Conservation (phyloP, 176 grass and related monocot genomes). For the Tillandsia fasciculata region DNA sequence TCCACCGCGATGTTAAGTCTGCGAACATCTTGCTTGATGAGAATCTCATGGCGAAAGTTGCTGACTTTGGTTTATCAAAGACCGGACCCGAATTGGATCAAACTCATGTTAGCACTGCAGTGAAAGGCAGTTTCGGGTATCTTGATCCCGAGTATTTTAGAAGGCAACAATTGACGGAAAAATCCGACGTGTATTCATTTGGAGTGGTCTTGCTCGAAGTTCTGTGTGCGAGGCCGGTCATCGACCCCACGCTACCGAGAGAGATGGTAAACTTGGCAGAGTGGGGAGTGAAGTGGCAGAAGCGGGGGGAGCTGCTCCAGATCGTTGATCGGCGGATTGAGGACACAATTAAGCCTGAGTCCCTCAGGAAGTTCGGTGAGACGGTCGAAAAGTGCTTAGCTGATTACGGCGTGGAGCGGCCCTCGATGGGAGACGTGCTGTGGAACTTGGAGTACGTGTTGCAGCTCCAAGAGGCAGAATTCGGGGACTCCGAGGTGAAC, state of each 20-base stretch:
- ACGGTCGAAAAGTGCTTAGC: conserved; percentile 86
- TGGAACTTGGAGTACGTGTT: conserved; percentile 89
- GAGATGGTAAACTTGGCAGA: conserved; percentile 87
- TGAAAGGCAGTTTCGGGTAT: conserved; percentile 99
- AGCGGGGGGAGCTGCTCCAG: conserved; percentile 69
- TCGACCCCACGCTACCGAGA: conserved; percentile 76
- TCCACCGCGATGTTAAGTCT: conserved; percentile 95
- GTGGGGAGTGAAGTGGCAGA: conserved; percentile 94
- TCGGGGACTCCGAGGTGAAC: conserved; percentile 50
- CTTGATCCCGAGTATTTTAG: conserved; percentile 92
- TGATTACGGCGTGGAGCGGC: conserved; percentile 76
- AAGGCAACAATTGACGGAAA: conserved; percentile 78
- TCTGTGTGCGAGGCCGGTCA: conserved; percentile 78
- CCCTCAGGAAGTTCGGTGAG: conserved; percentile 83
- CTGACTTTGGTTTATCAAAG: conserved; percentile 89
- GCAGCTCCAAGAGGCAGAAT: conserved; percentile 66
- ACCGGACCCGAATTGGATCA: conserved; percentile 86
- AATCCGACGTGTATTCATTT: conserved; percentile 91
- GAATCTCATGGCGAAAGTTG: conserved; percentile 80
- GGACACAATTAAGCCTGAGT: conserved; percentile 57
- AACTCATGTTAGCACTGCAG: conserved; percentile 91
- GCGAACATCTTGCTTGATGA: conserved; percentile 95
- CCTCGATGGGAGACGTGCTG: conserved; percentile 76
- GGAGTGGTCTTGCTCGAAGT: conserved; percentile 95
- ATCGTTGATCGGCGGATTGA: conserved; percentile 62